Conservation (phyloP, 495 filamentous ascomycete species). For the Extremus antarcticus region DNA sequence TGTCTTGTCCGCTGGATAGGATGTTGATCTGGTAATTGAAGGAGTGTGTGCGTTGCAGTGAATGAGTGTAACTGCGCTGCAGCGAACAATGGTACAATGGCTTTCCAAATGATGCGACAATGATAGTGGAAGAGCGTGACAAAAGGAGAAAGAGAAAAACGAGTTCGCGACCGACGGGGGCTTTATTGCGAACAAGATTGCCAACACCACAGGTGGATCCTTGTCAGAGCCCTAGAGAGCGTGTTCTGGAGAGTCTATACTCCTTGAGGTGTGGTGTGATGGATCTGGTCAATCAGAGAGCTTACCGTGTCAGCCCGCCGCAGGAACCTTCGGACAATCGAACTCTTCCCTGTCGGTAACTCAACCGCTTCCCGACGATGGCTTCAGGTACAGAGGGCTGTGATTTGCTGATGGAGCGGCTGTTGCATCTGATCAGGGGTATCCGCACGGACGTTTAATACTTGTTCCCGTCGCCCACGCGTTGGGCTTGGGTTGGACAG, state of each 20-base stretch:
- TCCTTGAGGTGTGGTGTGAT: background rate
- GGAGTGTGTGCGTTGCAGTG: slow-evolving; percentile 1
- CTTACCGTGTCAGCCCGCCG: background rate
- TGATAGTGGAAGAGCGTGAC: background rate
- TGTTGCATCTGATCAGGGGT: background rate
- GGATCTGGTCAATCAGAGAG: background rate
- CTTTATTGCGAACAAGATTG: slow-evolving; percentile 1
- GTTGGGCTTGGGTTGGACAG: background rate
- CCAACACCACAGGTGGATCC: background rate
- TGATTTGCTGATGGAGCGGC: background rate
- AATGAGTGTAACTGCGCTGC: slow-evolving; percentile 6
- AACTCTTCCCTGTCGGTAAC: background rate
- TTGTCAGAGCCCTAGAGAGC: background rate
- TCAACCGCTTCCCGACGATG: background rate
- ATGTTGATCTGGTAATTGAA: background rate
- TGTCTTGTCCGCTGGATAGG: background rate
- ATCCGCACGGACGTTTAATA: background rate
- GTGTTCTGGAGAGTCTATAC: background rate
- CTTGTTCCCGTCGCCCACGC: background rate
- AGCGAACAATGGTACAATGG: slow-evolving; percentile 5
- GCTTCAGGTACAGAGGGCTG: background rate
- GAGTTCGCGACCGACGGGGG: background rate
- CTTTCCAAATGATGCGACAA: background rate
- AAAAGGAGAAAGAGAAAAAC: background rate
- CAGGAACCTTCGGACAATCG: background rate